Percentiles rank a stretch among this genome's conserved stretches.
Evolutionary conservation across 345 rosid genomes (phyloP).

Genomic region (Dimocarpus longan): DNA sequence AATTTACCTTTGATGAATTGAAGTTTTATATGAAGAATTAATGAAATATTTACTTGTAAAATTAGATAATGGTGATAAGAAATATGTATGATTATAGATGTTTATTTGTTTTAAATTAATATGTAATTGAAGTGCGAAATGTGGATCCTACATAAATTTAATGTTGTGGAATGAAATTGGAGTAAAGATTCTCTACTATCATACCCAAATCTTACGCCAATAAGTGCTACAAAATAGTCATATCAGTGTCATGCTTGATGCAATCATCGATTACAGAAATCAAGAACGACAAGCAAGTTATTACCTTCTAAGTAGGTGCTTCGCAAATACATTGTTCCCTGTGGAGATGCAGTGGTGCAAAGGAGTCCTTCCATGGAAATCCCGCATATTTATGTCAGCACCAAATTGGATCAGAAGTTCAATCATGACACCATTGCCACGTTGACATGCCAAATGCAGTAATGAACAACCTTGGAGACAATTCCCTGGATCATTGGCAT

Average conservation of each 20-base stretch:
- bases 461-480: constrained; percentile 83
- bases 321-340: constrained; percentile 64
- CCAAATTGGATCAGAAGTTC: constrained; percentile 86
- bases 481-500: constrained; percentile 53
- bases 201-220: background rate
- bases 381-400: constrained; percentile 64
- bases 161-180: no score
- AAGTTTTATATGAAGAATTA: no score
- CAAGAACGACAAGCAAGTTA: background rate
- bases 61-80: no score
- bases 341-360: constrained; percentile 71
- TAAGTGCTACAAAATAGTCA: background rate
- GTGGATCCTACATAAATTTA: no score
- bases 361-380: constrained; percentile 82
- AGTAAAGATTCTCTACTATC: no score
- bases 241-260: background rate
- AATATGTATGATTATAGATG: no score
- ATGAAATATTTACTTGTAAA: no score
- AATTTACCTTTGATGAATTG: no score
- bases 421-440: constrained; percentile 54
- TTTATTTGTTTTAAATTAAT: no score
- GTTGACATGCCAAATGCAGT: constrained; percentile 80
- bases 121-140: no score
- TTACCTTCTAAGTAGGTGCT: constrained; percentile 79
- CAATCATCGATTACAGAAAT: background rate